Base-by-base conservation (phyloP, 306 rosid genomes). In the Vigna radiata region DNA sequence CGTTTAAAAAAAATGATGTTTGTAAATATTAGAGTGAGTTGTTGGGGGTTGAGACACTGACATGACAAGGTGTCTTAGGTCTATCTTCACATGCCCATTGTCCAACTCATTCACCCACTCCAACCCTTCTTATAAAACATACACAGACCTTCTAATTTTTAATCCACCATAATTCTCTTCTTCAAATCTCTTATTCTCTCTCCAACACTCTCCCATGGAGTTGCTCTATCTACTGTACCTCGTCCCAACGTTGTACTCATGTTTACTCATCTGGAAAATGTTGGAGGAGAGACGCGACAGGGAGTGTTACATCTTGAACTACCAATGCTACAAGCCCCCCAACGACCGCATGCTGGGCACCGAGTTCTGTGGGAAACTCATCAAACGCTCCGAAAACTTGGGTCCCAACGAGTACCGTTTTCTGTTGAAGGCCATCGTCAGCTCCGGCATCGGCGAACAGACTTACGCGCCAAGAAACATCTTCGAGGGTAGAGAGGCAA, bases 361-460 rank as follows among this genome's bases (percentile, higher is more conserved):
- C 0, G 87, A 81, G 77, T 87, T 77, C 33, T 82, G 90, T 4
- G 92, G 93, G 0, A 82, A 79, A 16, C 0, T 93, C 63, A 86
- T 93, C 37, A 84, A 4, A 47, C 73, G 98, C 17, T 72, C 82
- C 14, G 67, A 89, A 18, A 81, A 79, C 23, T 61, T 90, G 3
- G 96, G 98, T 6, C 87, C 89, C 21, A 52, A 68, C 1, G 96
- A 93, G 72, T 84, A 83, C 93, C 78, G 83, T n/a, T 93, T 93
- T 76, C 91, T 93, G 47, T 93, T 94, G 54, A 91, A 92, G 70
- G 93, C 98, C 82, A 89, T 94, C 8, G 97, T 92, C 0, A 92
- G 88, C 80, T 88, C 96, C 12, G 98, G 98, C 81, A 88, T 94
- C 6, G 98, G 98, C 0, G 98, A 94, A 65, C 89, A 90, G 71